phyloP scores from a whole-genome alignment of 179 eudicot species.

The Corrigiola litoralis region DNA sequence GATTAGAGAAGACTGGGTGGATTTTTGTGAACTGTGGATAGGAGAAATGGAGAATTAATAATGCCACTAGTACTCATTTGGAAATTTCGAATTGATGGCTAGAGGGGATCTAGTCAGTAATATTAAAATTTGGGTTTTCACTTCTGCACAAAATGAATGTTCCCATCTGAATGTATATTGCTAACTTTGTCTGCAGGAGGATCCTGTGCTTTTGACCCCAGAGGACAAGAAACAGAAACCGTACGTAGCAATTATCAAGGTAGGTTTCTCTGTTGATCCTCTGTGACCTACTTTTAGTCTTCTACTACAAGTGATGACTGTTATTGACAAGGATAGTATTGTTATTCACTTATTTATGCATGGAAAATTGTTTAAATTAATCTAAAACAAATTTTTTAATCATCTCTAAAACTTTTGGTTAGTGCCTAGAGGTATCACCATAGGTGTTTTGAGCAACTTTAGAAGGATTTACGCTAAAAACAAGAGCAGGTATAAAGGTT shows the following conservation, averaged over 20 bases:
- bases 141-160: too few relatives aligned
- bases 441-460: too few relatives aligned
- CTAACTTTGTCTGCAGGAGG: slow-evolving; percentile 51
- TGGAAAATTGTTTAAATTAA: not conserved
- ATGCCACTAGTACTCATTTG: too few relatives aligned
- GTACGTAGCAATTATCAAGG: slow-evolving; percentile 96
- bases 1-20: too few relatives aligned
- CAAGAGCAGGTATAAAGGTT: too few relatives aligned
- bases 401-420: not conserved
- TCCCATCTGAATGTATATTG: not conserved
- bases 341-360: not conserved
- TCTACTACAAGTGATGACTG: not conserved
- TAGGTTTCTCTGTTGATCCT: slow-evolving; percentile 12
- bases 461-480: too few relatives aligned
- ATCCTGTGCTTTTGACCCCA: slow-evolving; percentile 81
- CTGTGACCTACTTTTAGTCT: not conserved
- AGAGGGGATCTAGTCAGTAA: too few relatives aligned
- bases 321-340: not conserved
- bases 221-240: slow-evolving; percentile 76
- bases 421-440: not conserved
- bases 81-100: too few relatives aligned
- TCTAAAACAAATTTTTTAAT: not conserved
- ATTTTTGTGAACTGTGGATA: too few relatives aligned
- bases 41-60: too few relatives aligned
- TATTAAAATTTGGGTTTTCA: too few relatives aligned